Evolutionary conservation across 2,329 filamentous ascomycete genomes (phyloP).

Genomic region (Colletotrichum sp.): DNA sequence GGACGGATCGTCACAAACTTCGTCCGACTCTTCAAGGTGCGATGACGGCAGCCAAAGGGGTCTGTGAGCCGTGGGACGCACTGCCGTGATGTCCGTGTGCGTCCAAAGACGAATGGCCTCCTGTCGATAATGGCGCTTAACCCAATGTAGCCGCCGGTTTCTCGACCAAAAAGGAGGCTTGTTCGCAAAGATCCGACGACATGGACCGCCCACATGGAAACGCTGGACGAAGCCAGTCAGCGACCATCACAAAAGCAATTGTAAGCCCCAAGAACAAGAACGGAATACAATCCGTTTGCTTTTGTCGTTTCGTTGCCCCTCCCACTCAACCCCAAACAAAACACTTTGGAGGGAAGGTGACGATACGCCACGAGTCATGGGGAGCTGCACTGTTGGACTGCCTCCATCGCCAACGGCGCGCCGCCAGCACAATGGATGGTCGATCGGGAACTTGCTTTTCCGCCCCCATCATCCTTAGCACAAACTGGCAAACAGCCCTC

Average conservation of each 20-base stretch:
- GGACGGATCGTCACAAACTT: background rate
- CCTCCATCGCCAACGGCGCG: background rate
- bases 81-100: constrained; percentile 5
- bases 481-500: background rate
- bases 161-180: constrained; percentile 1
- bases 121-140: background rate
- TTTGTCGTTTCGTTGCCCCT: background rate
- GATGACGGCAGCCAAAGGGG: background rate
- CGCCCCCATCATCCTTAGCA: background rate
- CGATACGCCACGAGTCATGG: constrained; percentile 9
- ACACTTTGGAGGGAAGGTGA: background rate
- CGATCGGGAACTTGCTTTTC: background rate
- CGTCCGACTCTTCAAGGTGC: background rate
- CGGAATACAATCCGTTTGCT: background rate
- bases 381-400: background rate
- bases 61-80: background rate
- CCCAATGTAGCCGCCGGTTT: background rate
- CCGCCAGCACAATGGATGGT: background rate
- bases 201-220: constrained; percentile 5
- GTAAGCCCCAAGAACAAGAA: background rate
- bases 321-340: constrained; percentile 4
- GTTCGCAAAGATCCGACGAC: constrained; percentile 19
- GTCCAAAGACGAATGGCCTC: background rate
- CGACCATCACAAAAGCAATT: background rate
- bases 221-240: background rate